Conservation (phyloP, 2,329 filamentous ascomycete species). For the Colletotrichum sp. region DNA sequence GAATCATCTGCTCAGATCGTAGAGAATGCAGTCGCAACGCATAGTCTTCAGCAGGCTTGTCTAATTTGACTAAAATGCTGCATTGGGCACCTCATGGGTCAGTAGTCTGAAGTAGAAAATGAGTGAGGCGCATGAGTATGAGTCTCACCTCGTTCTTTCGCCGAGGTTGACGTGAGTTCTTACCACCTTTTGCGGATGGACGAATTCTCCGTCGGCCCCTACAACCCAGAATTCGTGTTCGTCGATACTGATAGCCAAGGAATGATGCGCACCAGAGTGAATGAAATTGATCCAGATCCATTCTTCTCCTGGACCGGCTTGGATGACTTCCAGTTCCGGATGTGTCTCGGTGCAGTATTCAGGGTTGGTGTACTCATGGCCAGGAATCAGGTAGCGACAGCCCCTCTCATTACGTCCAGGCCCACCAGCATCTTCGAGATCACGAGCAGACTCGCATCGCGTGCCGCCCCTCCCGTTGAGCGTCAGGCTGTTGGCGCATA, state of each 20-base stretch:
- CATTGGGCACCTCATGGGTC: background rate
- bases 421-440: background rate
- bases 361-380: background rate
- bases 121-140: background rate
- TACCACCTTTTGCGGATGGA: constrained; percentile 47
- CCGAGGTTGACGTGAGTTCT: constrained; percentile 1
- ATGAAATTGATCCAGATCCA: constrained; percentile 10
- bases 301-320: background rate
- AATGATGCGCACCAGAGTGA: constrained; percentile 2
- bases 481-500: constrained; percentile 7
- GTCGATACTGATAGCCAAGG: constrained; percentile 47
- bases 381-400: background rate
- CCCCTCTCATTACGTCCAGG: constrained; percentile 2
- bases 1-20: background rate
- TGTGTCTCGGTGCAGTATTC: background rate
- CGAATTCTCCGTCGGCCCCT: constrained; percentile 57
- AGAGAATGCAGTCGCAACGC: background rate
- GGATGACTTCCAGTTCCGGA: background rate
- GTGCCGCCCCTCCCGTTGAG: background rate
- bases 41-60: background rate
- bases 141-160: background rate
- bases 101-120: accelerated
- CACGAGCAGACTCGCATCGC: background rate
- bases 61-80: constrained; percentile 1
- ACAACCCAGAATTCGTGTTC: constrained; percentile 57